Evolutionary conservation across 305 asterid species (phyloP), one percentile per base, ranked within the genome.

Genomic region (Fraxinus velutina): DNA sequence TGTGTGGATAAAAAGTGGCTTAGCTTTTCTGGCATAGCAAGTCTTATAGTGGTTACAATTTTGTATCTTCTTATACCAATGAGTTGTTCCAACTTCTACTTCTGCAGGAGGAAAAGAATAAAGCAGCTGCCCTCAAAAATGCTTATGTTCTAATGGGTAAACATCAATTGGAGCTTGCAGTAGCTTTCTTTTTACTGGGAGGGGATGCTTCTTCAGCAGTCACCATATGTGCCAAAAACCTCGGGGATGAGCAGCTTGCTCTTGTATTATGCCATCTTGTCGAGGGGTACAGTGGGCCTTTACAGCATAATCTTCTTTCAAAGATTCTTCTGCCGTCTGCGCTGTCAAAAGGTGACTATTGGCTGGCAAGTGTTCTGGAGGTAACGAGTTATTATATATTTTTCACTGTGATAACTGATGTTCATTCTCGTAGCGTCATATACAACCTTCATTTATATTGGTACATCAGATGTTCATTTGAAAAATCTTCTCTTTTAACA

Each of bases 221-320:
- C 68, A 90, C 88, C 74, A 93, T 96, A 72, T 96, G 98, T 87
- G 97, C 96, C 80, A 96, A 94, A 89, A 94, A 90, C 86, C 96
- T 93, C 78, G 97, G 98, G 83, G 99, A 96, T 90, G 97, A 90
- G 88, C 99, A 96, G 88, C 97, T 96, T 83, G 99, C 98, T 76
- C 93, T 96, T 85, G 94, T 96, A 80, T 90, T 96, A 88, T 96
- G 98, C 82, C 98, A 91, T 85, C 98, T 96, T 88, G 79, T 89
- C 55, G 98, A 96, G 84, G 99, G 99, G 50, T 84, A 78, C 87
- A 88, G 96, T 83, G 99, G 98, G 62, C 88, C 91, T 73, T 84
- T 92, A 85, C 98, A 96, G 82, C 86, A 44, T 81, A 84, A 85
- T 82, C 93, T 96, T 80, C 86, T 94, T 81, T 88, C 90, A 22